Evolutionary conservation across 2,329 filamentous ascomycete species (phyloP).

Genomic region (Tolypocladium guangdongense): DNA sequence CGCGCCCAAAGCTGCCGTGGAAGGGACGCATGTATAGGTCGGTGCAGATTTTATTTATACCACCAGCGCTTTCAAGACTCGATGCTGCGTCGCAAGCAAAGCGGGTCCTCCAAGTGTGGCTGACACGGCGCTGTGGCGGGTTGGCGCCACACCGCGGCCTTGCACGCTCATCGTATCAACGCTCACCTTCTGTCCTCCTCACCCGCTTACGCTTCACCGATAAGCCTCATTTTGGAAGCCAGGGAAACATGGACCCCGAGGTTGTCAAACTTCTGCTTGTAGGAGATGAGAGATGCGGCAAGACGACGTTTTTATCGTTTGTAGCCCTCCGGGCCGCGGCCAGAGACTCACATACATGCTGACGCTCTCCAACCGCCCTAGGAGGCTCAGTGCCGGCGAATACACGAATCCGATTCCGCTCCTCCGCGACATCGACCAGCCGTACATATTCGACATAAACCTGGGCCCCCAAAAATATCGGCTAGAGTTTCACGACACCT

Average conservation of each 20-base stretch:
- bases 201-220: not conserved
- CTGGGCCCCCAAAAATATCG: conserved; percentile 29
- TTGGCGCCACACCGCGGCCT: not conserved
- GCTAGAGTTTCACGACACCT: conserved; percentile 50
- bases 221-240: not conserved
- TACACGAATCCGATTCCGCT: conserved; percentile 32
- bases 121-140: not conserved
- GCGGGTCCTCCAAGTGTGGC: not conserved
- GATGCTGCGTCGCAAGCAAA: not conserved
- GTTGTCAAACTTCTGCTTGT: conserved; percentile 43
- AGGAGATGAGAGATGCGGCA: conserved; percentile 49
- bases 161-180: not conserved
- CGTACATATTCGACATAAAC: conserved; percentile 46
- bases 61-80: not conserved
- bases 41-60: not conserved
- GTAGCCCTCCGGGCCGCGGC: conserved; percentile 16
- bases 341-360: conserved; percentile 3
- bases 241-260: conserved; percentile 31
- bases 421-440: conserved; percentile 48
- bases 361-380: conserved; percentile 14
- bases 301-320: conserved; percentile 51
- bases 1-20: conserved; percentile 13
- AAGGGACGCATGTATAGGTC: conserved; percentile 18
- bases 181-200: not conserved
- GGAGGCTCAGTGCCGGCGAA: conserved; percentile 39